These are phyloP conservation scores for Haplographium delicatum DNA, from an alignment of 495 filamentous ascomycete species.

Conservation along the genomic window DNA sequence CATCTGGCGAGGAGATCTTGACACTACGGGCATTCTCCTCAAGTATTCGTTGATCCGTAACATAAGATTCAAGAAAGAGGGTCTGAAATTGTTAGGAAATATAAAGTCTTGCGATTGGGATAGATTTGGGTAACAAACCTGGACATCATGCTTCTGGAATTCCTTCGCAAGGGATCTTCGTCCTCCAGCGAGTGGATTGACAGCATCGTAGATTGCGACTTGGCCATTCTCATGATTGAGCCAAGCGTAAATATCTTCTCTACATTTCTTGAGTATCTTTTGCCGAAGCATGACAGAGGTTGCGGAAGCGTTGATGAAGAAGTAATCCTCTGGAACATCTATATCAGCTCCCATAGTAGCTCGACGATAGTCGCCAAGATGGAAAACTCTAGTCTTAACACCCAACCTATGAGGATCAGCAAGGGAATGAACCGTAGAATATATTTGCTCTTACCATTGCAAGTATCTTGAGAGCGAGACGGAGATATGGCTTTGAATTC, in stretches of 20 bases:
- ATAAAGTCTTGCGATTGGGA: neutral
- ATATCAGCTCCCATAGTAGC: slow-evolving; percentile 80
- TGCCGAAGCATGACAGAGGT: slow-evolving; percentile 83
- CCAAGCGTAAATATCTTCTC: slow-evolving; percentile 95
- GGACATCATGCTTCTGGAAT: slow-evolving; percentile 91
- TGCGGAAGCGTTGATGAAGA: slow-evolving; percentile 89
- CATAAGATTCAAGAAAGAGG: slow-evolving; percentile 92
- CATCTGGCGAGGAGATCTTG: slow-evolving; percentile 95
- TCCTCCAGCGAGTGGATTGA: slow-evolving; percentile 86
- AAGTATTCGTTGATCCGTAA: slow-evolving; percentile 87
- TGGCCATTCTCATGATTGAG: slow-evolving; percentile 96
- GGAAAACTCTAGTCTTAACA: slow-evolving; percentile 96
- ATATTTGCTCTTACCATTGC: slow-evolving; percentile 61
- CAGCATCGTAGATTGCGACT: slow-evolving; percentile 97
- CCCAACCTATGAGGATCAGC: slow-evolving; percentile 61
- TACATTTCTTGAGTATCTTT: slow-evolving; percentile 95
- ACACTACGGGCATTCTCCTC: slow-evolving; percentile 96
- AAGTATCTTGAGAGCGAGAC: slow-evolving; percentile 94
- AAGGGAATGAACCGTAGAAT: neutral
- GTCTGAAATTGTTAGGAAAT: slow-evolving; percentile 49
- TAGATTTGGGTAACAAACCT: slow-evolving; percentile 48
- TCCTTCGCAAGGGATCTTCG: slow-evolving; percentile 86
- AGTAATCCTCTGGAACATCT: slow-evolving; percentile 95
- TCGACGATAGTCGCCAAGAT: slow-evolving; percentile 93
- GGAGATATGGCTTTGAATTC: slow-evolving; percentile 68